Base-by-base conservation (phyloP, 139 green algal genomes). In the Nannochloris sp. region DNA sequence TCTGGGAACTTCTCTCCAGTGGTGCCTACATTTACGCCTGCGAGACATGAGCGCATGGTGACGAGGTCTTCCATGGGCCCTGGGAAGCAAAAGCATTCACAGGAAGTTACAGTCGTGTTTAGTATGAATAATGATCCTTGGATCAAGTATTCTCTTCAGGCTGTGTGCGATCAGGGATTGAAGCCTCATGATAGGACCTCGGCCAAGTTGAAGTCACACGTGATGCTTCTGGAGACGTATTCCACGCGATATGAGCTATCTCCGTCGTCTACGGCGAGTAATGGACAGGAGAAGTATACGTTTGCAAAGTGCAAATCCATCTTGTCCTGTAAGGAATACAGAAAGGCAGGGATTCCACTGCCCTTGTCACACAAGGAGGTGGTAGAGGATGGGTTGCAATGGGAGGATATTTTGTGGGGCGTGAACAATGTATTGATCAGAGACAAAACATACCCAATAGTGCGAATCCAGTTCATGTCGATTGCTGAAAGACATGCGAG, bases 71-170 rank as follows among this genome's bases (percentile, higher is more conserved):
- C 72, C 17, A 68, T 72, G 14, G 63, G 61, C 26, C 60, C 33
- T 30, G 37, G 28, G 9, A 48, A 59, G 23, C 59, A 70, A 48
- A 58, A 50, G 12, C 70, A 77, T 23, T 44, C 67, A 16, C 66
- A 82, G 69, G 84, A 98, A 77, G 83, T 97, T 49, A 92, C 84
- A 0, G 76, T 97, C 55, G 73, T 93, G 74, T 99, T 93, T 83
- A 97, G 95, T 80, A 75, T 99, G 64, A 89, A 77, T 65, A 95
- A 95, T 64, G 90, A 97, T 81, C 86, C 88, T 0, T 96, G 90
- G 84, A 76, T 92, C 51, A 98, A 98, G 84, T 98, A 98, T 87
- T 89, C 67, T 68, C 76, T 92, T 59, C 67, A 58, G 0, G 77
- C 76, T 6, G 80, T 98, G 17, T 88, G 86, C 1, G 93, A 99